Percentiles rank a stretch among this genome's conserved stretches.
These are phyloP conservation scores for Colletotrichum ledebouriae DNA, from an alignment of 2,329 filamentous ascomycete genomes.

Conservation along the genomic window DNA sequence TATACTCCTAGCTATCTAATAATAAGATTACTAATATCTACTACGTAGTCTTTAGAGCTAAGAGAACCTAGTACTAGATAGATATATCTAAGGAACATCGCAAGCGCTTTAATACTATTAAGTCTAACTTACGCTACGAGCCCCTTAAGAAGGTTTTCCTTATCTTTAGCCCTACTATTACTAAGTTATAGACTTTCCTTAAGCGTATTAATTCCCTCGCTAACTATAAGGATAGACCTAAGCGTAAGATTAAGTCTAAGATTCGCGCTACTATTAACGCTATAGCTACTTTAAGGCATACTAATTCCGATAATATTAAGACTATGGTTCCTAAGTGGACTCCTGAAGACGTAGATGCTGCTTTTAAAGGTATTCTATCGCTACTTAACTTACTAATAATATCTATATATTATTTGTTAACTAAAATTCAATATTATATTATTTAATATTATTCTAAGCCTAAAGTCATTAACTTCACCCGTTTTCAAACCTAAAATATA, in stretches of 20 bases:
- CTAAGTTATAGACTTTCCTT: constrained; percentile 3
- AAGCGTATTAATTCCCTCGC: constrained; percentile 8
- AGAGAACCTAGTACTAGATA: no score
- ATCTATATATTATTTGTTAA: neutral
- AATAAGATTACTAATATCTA: constrained; percentile 2
- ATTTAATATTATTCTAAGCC: neutral
- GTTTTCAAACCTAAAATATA: neutral
- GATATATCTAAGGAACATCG: neutral
- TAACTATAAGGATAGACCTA: neutral
- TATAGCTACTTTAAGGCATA: neutral
- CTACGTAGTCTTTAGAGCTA: neutral
- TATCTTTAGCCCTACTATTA: neutral
- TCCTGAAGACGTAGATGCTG: constrained; percentile 9
- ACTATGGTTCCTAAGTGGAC: constrained; percentile 1
- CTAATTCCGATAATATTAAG: neutral
- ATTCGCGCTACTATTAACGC: constrained; percentile 6
- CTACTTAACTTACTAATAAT: neutral
- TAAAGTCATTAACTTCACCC: neutral
- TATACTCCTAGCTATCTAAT: neutral
- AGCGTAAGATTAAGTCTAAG: constrained; percentile 4
- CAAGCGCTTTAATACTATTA: neutral
- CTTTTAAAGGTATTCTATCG: constrained; percentile 6
- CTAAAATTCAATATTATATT: neutral
- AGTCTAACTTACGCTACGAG: constrained; percentile 4
- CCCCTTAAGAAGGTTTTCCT: constrained; percentile 4